Conservation (phyloP, 306 rosid species). For the Corylus heterophylla region DNA sequence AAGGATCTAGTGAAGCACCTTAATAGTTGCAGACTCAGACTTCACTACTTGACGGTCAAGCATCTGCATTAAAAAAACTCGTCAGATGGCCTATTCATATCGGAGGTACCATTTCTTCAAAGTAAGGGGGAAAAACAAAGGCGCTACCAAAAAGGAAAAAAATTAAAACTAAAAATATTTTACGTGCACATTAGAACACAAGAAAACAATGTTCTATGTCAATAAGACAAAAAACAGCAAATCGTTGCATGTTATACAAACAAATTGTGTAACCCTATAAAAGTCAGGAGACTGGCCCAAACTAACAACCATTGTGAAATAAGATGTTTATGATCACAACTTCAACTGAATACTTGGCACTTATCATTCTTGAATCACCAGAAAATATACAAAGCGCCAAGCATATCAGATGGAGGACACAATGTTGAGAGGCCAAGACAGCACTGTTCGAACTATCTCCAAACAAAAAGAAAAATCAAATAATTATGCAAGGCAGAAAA, state of each 20-base stretch:
- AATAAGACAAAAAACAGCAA: not conserved
- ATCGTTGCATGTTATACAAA: not conserved
- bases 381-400: conserved; percentile 1
- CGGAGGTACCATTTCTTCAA: not conserved
- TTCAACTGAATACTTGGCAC: not conserved
- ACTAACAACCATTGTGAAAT: not conserved
- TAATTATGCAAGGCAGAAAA: too few species aligned
- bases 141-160: not conserved
- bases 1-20: conserved; percentile 47
- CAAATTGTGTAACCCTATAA: not conserved
- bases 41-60: conserved; percentile 92
- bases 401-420: conserved; percentile 10
- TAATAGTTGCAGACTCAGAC: conserved; percentile 90
- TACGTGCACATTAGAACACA: not conserved
- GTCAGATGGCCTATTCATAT: conserved; percentile 16
- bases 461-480: not conserved
- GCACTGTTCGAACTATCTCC: not conserved
- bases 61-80: conserved; percentile 57
- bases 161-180: not conserved
- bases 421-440: not conserved
- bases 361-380: conserved; percentile 8
- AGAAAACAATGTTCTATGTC: not conserved
- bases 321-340: not conserved
- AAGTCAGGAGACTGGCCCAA: not conserved
- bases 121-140: not conserved